Evolutionary conservation across 306 rosid genomes (phyloP).

Genomic region (Rosa rugosa): DNA sequence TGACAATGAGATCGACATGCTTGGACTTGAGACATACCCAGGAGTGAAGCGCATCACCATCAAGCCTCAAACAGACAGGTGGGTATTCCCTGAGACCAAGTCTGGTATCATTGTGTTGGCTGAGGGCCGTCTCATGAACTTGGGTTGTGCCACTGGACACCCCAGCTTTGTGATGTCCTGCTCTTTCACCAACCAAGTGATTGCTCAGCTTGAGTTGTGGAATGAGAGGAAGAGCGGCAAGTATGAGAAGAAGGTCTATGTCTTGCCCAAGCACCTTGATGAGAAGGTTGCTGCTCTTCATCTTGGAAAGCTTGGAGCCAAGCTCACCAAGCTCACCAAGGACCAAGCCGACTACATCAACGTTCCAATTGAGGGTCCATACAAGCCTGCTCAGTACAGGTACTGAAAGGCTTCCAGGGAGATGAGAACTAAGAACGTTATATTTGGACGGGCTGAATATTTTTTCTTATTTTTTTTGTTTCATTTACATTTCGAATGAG

Average conservation of each 20-base stretch:
- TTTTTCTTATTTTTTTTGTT: constrained; percentile 9
- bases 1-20: constrained; percentile 93
- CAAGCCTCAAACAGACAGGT: constrained; percentile 96
- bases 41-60: constrained; percentile 85
- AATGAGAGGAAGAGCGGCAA: constrained; percentile 72
- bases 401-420: constrained; percentile 40
- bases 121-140: constrained; percentile 94
- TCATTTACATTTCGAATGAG: neutral
- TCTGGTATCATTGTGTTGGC: constrained; percentile 74
- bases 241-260: constrained; percentile 90
- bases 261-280: constrained; percentile 90
- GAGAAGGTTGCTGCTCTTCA: constrained; percentile 98
- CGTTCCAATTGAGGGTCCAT: constrained; percentile 90
- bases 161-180: constrained; percentile 99
- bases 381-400: constrained; percentile 91
- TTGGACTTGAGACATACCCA: constrained; percentile 71
- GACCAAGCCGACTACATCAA: constrained; percentile 91
- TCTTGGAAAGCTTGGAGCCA: constrained; percentile 91
- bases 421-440: neutral
- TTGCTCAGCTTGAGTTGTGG: constrained; percentile 97
- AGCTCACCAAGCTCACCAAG: constrained; percentile 76
- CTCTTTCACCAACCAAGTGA: constrained; percentile 96
- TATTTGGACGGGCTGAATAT: constrained; percentile 7
- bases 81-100: constrained; percentile 88
- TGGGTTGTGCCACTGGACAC: constrained; percentile 99